Evolutionary conservation across 495 filamentous ascomycete genomes (phyloP), one percentile per base, ranked within the genome.

Genomic region (Achaetomiella virescens): DNA sequence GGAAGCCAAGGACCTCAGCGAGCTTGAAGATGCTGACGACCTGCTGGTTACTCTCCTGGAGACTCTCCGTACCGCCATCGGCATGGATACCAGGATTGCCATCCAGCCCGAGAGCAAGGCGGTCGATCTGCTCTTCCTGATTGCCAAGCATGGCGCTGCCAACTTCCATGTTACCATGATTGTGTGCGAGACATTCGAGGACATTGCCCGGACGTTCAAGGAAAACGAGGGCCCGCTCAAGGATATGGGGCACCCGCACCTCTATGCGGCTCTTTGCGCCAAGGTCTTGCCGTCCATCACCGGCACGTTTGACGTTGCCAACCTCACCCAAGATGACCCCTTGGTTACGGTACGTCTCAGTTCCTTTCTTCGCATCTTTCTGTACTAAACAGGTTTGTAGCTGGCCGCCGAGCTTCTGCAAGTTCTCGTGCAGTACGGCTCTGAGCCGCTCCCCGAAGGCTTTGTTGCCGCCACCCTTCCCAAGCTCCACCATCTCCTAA

Each of bases 41-140:
- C 80, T 97, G 27, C 81, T 97, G 54, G 88, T 95, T 8, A 91
- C 91, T 1, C 72, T 98, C 21, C 85, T 91, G 5, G 93, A 98
- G 68, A 90, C 91, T 1, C 77, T 98, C 12, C 81, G 90, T 38
- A 83, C 88, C 57, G 86, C 87, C 21, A 92, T 96, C 61, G 81
- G 83, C 64, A 77, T 92, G 52, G 85, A 96, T 52, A 76, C 88
- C 6, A 71, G 74, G 10, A 80, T 91, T 38, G 86, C 87, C 25
- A 74, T 96, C 55, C 83, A 81, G 17, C 75, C 69, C 38, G 82
- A 75, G 9, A 81, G 84, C 33, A 73, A 78, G 36, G 86, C 88
- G 24, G 75, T 97, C 22, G 89, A 97, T 64, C 75, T 96, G 31
- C 81, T 97, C 33, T 97, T 98, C 70, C 83, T 84, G 37, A 79